Evolutionary conservation across 371 early-diverging fungal species (phyloP).

Genomic region (Blyttiomyces sp.): DNA sequence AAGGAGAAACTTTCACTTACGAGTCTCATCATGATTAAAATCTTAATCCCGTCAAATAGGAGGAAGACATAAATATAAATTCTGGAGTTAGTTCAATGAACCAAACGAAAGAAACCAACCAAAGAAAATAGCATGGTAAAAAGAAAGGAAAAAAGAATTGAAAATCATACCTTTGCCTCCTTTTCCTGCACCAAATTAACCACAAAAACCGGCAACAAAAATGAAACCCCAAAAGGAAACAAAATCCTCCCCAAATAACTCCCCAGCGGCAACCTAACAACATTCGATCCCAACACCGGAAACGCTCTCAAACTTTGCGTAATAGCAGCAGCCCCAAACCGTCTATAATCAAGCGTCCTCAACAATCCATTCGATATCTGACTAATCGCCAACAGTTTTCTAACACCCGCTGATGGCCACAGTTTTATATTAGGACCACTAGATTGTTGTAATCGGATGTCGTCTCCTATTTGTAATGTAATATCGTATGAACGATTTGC

Average conservation of each 20-base stretch:
- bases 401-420: too few species aligned
- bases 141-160: not conserved
- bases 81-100: conserved; percentile 12
- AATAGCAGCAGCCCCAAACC: conserved; percentile 34
- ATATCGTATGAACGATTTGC: not conserved
- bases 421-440: too few species aligned
- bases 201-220: conserved; percentile 70
- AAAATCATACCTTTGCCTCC: conserved; percentile 8
- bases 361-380: too few species aligned
- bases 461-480: conserved; percentile 40
- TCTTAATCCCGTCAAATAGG: not conserved
- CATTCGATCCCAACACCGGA: conserved; percentile 43
- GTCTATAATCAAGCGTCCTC: too few species aligned
- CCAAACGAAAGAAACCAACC: not conserved
- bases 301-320: conserved; percentile 61
- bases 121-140: too few species aligned
- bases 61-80: conserved; percentile 35
- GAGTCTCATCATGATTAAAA: not conserved
- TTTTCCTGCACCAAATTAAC: conserved; percentile 61
- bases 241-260: conserved; percentile 56
- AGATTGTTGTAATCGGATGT: too few species aligned
- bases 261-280: conserved; percentile 47
- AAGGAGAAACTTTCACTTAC: not conserved
- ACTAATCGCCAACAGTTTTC: too few species aligned
- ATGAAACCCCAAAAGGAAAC: conserved; percentile 72